phyloP scores from a whole-genome alignment of 2,329 filamentous ascomycete genomes.

The Esteya vermicola region DNA sequence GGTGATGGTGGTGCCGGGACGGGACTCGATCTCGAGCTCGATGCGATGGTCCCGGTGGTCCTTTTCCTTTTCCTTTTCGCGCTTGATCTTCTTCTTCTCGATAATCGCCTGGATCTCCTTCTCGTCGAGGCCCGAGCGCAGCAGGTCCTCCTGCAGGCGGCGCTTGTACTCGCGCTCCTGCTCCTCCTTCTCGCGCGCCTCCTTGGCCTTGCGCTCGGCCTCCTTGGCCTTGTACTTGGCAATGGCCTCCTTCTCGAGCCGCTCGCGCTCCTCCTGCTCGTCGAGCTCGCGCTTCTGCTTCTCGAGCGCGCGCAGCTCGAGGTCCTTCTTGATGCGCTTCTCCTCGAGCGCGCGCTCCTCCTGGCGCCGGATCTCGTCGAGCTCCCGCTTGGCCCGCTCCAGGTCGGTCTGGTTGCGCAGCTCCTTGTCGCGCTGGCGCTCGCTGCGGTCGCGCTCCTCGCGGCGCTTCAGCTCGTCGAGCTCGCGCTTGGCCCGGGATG shows the following conservation, averaged over 20 bases:
- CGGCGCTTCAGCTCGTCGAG: slow-evolving; percentile 23
- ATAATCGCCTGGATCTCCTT: slow-evolving; percentile 44
- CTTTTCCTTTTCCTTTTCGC: slow-evolving; percentile 15
- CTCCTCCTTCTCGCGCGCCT: slow-evolving; percentile 31
- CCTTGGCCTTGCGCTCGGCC: slow-evolving; percentile 29
- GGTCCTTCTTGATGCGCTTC: slow-evolving; percentile 35
- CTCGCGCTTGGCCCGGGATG: slow-evolving; percentile 19
- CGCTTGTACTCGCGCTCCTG: slow-evolving; percentile 39
- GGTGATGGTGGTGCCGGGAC: too few relatives aligned
- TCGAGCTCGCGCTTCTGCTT: slow-evolving; percentile 29
- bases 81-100: slow-evolving; percentile 35
- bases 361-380: slow-evolving; percentile 27
- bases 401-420: slow-evolving; percentile 36
- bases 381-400: slow-evolving; percentile 28
- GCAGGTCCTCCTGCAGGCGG: slow-evolving; percentile 41
- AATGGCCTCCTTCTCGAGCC: slow-evolving; percentile 35
- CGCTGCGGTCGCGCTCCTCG: slow-evolving; percentile 17
- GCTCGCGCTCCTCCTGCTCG: slow-evolving; percentile 27
- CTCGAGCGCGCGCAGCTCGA: slow-evolving; percentile 32
- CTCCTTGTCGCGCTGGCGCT: slow-evolving; percentile 21
- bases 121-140: slow-evolving; percentile 44
- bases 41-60: slow-evolving; percentile 23
- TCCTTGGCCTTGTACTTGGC: slow-evolving; percentile 37
- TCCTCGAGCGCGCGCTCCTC: slow-evolving; percentile 35
- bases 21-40: slow-evolving; percentile 8